Percentiles rank a stretch among this genome's conserved stretches.
Conservation (phyloP, 768 basidiomycete genomes). For the Mycena kentingensis region DNA sequence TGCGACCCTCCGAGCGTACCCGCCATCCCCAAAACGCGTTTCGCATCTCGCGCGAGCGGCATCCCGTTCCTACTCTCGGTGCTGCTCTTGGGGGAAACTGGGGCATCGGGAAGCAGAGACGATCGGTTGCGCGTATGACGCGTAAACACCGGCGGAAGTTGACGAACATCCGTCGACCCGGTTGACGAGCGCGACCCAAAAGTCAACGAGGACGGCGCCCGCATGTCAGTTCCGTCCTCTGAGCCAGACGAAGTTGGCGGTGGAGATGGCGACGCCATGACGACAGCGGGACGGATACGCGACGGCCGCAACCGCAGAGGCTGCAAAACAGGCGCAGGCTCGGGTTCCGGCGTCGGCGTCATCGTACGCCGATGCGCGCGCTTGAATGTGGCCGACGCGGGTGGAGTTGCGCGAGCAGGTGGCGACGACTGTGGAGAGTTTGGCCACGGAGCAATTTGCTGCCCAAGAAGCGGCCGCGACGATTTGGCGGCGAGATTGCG, state of each 20-base stretch:
- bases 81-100: constrained; percentile 22
- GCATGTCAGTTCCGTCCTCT: constrained; percentile 29
- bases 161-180: constrained; percentile 16
- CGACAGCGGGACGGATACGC: constrained; percentile 14
- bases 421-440: constrained; percentile 34
- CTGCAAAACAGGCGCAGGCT: constrained; percentile 60
- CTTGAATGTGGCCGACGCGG: constrained; percentile 28
- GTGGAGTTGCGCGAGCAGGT: constrained; percentile 14
- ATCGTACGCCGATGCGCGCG: constrained; percentile 54
- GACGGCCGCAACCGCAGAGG: constrained; percentile 40
- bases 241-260: constrained; percentile 30
- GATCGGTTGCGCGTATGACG: constrained; percentile 32
- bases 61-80: constrained; percentile 27
- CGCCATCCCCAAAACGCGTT: constrained; percentile 59
- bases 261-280: constrained; percentile 19
- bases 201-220: constrained; percentile 42
- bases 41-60: constrained; percentile 51
- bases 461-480: constrained; percentile 38
- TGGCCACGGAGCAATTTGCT: constrained; percentile 68
- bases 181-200: constrained; percentile 38
- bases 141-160: constrained; percentile 38
- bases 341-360: constrained; percentile 60
- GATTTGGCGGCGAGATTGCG: constrained; percentile 21
- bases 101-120: constrained; percentile 25
- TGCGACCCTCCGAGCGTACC: constrained; percentile 71